Base-by-base conservation (phyloP, 2,329 filamentous ascomycete genomes). In the Aspergillus aculeatinus region DNA sequence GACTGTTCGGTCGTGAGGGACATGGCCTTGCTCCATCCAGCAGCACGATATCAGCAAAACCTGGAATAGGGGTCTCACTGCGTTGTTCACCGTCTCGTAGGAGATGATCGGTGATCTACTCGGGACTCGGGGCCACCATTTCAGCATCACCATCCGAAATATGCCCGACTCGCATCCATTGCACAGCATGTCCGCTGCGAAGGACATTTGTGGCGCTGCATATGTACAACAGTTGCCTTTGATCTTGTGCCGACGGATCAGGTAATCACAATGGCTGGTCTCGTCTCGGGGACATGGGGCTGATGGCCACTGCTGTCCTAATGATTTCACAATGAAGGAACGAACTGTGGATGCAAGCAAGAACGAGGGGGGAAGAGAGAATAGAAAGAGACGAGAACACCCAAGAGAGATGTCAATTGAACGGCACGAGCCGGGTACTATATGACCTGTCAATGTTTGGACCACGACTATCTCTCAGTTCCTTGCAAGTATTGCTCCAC, bases 151-250 rank as follows among this genome's bases (percentile, higher is more conserved):
- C 39, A 2, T 84, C 83, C 47, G 85, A 88, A 69, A 80, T 86
- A 35, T 88, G 87, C 67, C 85, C 84, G 0, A 88, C 85, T 3
- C 80, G 80, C 61, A 86, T 86, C 65, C 80, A 85, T 56, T 12
- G 53, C 42, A 48, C 42, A 12, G 19, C 12, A 16, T 48, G n/a
- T 48, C 44, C 42, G 42, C 44, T 33, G 42, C n/a, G 27, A 14
- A 4, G n/a, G 53, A 19, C 42, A 23, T 29, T n/a, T 48, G 53
- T 55, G 53, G 44, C 27, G 53, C 19, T 16, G 53, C n/a, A 23
- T 48, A 16, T 48, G 48, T 29, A 48, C 27, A 33, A 31, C 14
- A 44, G 39, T 6, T 6, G 39, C 6, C n/a, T 12, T 48, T 14
- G 27, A 11, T 19, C n/a, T 29, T n/a, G 31, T 35, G 10, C 42